Evolutionary conservation across 1,284 basidiomycete genomes (phyloP), one percentile per base, ranked within the genome.

Genomic region (Fomitopsis schrenkii): DNA sequence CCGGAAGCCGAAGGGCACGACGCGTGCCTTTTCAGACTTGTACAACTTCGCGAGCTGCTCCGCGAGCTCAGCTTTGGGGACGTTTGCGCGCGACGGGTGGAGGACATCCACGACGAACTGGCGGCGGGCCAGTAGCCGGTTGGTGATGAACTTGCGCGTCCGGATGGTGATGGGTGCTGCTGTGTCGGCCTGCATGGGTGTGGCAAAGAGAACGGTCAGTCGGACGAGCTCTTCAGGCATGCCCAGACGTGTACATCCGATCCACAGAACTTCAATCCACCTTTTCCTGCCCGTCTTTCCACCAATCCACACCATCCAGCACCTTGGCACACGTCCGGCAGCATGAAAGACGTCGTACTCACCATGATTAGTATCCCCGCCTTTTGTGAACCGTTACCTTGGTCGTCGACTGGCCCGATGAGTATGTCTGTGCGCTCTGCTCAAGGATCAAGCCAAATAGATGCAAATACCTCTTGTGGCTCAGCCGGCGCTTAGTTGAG

Each of bases 131-230:
- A 99, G 85, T 69, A 99, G 91, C 70, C 95, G 94, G 90, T 99
- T 99, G 74, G 96, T 98, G 79, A 98, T 94, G 86, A 99, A 99
- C 85, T 99, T 98, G 80, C 97, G 93, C 63, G 97, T 98, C 74
- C 97, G 94, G 77, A 99, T 85, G 70, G 97, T 99, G 72, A 99
- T 87, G 70, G 97, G 93, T 78, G 95, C 91, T 81, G 86, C 82
- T 78, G 82, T 84, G 80, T 96, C 95, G 78, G 87, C 83, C 88
- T 89, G 67, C 40, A 68, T 40, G 38, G 35, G 64, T 65, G 52
- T 41, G 46, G 50, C 57, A 54, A 42, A 57, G 56, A 59, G 53
- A 40, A 44, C 41, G 55, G 67, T 74, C 66, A 68, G 68, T 63
- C 40, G 65, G 57, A 67, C 59, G 60, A 46, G 40, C 67, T 62